phyloP scores from a whole-genome alignment of 2,329 filamentous ascomycete genomes.

The Hymenoscyphus fraxineus region DNA sequence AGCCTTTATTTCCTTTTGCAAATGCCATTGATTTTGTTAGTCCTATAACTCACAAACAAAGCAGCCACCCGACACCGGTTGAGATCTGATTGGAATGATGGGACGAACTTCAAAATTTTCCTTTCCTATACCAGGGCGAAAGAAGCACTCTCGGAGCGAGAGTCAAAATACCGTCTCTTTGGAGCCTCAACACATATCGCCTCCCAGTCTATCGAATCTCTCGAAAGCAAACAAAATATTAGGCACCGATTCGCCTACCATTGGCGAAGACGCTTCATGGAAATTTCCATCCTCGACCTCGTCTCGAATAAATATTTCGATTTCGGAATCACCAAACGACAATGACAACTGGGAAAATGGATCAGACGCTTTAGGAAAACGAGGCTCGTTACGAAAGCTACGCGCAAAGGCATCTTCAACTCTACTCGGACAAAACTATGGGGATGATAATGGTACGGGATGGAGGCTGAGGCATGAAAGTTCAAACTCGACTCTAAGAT shows the following conservation, averaged over 20 bases:
- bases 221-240: slow-evolving; percentile 35
- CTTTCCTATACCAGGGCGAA: slow-evolving; percentile 36
- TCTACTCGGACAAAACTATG: slow-evolving; percentile 39
- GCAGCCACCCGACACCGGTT: slow-evolving; percentile 5
- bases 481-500: slow-evolving; percentile 44
- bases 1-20: slow-evolving; percentile 10
- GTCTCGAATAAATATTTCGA: slow-evolving; percentile 41
- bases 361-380: slow-evolving; percentile 25
- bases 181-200: slow-evolving; percentile 5
- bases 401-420: slow-evolving; percentile 45
- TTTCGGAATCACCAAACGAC: slow-evolving; percentile 34
- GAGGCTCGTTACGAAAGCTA: slow-evolving; percentile 29
- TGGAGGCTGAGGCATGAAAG: slow-evolving; percentile 34
- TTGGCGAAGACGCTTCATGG: slow-evolving; percentile 28
- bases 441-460: slow-evolving; percentile 35
- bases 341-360: slow-evolving; percentile 30
- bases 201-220: slow-evolving; percentile 14
- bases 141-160: slow-evolving; percentile 15
- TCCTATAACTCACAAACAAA: background rate
- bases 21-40: background rate
- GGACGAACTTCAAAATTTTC: slow-evolving; percentile 36
- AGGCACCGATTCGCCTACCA: slow-evolving; percentile 41
- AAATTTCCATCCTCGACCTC: slow-evolving; percentile 33
- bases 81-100: slow-evolving; percentile 25
- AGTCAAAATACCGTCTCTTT: slow-evolving; percentile 14